Evolutionary conservation across 176 grass and related monocot genomes (phyloP).

Genomic region (Ensete glaucum): DNA sequence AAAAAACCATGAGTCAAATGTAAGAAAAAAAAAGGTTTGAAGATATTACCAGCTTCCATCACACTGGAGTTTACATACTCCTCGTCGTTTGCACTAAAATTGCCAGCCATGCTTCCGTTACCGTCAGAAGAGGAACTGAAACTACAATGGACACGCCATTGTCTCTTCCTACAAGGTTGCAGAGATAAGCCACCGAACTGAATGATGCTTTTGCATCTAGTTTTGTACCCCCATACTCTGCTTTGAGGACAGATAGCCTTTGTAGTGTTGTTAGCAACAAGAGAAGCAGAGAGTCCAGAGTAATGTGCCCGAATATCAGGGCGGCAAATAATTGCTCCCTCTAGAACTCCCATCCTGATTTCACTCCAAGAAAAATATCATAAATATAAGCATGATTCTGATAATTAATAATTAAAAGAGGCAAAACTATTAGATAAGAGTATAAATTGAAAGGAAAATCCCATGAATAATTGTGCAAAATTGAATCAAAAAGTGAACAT

Average conservation of each 20-base stretch:
- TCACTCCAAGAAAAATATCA: background rate
- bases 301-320: constrained; percentile 21
- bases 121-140: constrained; percentile 68
- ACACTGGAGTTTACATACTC: constrained; percentile 83
- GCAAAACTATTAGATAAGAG: background rate
- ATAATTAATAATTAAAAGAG: background rate
- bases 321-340: constrained; percentile 42
- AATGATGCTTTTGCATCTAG: constrained; percentile 21
- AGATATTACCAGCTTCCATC: constrained; percentile 68
- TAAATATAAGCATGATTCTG: background rate
- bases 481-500: no score
- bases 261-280: constrained; percentile 29
- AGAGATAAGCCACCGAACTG: constrained; percentile 24
- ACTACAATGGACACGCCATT: constrained; percentile 38
- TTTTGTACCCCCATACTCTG: constrained; percentile 26
- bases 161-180: constrained; percentile 21
- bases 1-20: no score
- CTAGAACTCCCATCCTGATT: constrained; percentile 43
- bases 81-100: constrained; percentile 72
- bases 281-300: constrained; percentile 22
- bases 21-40: background rate
- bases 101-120: constrained; percentile 49
- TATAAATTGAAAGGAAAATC: background rate
- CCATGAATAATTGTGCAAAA: background rate
- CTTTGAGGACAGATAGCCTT: constrained; percentile 23